A percentile compares a stretch with the other conserved stretches of the same genome.
Conservation (phyloP, 2,329 filamentous ascomycete genomes). For the Microdochium trichocladiopsis region DNA sequence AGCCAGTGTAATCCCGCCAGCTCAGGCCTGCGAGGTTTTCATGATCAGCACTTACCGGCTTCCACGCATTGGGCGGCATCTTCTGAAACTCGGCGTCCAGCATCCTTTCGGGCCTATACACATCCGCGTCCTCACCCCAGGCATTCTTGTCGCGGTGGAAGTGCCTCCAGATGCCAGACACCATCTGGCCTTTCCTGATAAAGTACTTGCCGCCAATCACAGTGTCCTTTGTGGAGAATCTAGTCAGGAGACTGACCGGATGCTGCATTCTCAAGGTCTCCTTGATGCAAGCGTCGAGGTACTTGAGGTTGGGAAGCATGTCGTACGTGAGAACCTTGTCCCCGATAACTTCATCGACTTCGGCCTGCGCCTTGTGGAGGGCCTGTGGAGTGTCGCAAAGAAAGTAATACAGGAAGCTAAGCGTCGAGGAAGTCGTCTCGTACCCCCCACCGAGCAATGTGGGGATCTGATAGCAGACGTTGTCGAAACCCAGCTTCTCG, state of each 20-base stretch:
- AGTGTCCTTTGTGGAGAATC: conserved; percentile 20
- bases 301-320: conserved; percentile 57
- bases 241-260: conserved; percentile 19
- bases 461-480: conserved; percentile 63
- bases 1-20: background rate
- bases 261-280: conserved; percentile 55
- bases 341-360: conserved; percentile 61
- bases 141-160: conserved; percentile 57
- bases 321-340: conserved; percentile 48
- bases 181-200: conserved; percentile 35
- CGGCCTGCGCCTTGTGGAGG: conserved; percentile 54
- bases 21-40: background rate
- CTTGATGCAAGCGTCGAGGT: conserved; percentile 55
- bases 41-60: conserved; percentile 26
- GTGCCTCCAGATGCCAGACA: conserved; percentile 44
- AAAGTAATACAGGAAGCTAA: conserved; percentile 60
- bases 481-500: conserved; percentile 52
- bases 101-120: conserved; percentile 68
- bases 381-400: conserved; percentile 56
- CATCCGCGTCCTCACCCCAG: conserved; percentile 56
- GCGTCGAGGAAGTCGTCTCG: conserved; percentile 62
- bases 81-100: background rate
- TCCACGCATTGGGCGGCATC: background rate
- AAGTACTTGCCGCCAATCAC: conserved; percentile 58
- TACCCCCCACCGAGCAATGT: conserved; percentile 67